These are phyloP conservation scores for Funneliformis caledonium DNA, from an alignment of 371 early-diverging fungal genomes.

Conservation along the genomic window DNA sequence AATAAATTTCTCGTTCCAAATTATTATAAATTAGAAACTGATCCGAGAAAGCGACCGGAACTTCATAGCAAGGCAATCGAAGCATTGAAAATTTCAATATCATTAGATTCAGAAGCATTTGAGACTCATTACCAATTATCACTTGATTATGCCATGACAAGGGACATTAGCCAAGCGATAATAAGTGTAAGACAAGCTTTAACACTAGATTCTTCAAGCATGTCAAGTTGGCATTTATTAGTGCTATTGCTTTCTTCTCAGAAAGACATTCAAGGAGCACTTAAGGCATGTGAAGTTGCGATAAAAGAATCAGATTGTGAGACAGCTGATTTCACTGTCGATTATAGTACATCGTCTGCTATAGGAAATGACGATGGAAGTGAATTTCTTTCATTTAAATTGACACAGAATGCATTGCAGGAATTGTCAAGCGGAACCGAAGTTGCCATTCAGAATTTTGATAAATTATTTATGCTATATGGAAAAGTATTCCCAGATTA, in stretches of 20 bases:
- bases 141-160: constrained; percentile 79
- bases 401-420: constrained; percentile 62
- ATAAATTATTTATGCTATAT: constrained; percentile 65
- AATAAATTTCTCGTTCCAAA: background rate
- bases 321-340: constrained; percentile 39
- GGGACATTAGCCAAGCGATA: constrained; percentile 76
- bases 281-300: constrained; percentile 77
- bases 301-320: constrained; percentile 66
- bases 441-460: constrained; percentile 58
- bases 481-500: constrained; percentile 59
- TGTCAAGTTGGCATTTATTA: constrained; percentile 88
- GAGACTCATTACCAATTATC: constrained; percentile 80
- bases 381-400: constrained; percentile 61
- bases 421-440: constrained; percentile 59
- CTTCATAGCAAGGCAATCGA: constrained; percentile 70
- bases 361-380: constrained; percentile 56
- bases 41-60: constrained; percentile 66
- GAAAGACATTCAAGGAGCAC: constrained; percentile 64
- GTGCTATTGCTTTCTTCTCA: constrained; percentile 76
- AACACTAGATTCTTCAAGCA: constrained; percentile 60
- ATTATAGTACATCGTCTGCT: constrained; percentile 38
- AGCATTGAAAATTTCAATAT: constrained; percentile 61
- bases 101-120: constrained; percentile 54
- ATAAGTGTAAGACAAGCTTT: constrained; percentile 65
- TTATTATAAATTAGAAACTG: constrained; percentile 53